These are phyloP conservation scores for Sarocladium brachiariae DNA, from an alignment of 2,329 filamentous ascomycete genomes.

Conservation along the genomic window DNA sequence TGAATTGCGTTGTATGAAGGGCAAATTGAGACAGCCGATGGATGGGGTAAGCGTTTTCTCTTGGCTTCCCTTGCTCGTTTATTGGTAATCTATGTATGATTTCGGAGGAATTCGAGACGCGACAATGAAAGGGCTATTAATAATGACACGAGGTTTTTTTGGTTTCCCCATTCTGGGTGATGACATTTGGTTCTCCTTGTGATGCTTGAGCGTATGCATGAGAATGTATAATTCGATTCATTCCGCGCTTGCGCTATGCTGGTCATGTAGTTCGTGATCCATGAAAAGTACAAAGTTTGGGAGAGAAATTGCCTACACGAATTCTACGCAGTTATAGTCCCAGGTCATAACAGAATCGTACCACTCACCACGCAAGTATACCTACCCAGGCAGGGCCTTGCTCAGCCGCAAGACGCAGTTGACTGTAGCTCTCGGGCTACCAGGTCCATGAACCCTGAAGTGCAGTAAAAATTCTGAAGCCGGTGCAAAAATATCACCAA, in stretches of 20 bases:
- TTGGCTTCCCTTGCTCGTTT: neutral
- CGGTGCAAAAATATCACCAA: too few species aligned
- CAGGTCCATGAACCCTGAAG: too few species aligned
- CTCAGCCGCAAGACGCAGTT: too few species aligned
- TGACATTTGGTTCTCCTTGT: too few species aligned
- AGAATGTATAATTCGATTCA: neutral
- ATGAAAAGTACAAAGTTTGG: neutral
- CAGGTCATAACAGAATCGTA: slow-evolving; percentile 3
- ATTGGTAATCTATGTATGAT: slow-evolving; percentile 4
- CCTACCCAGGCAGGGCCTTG: too few species aligned
- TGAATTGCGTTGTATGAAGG: neutral
- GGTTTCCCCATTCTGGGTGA: neutral
- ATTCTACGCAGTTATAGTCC: slow-evolving; percentile 1
- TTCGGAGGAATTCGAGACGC: neutral
- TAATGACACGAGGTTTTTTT: slow-evolving; percentile 1
- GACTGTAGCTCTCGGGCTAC: too few species aligned
- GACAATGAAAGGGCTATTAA: neutral
- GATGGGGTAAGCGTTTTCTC: neutral
- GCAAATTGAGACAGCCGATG: neutral
- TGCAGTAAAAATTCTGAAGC: too few species aligned
- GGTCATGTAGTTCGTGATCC: neutral
- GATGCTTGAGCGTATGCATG: neutral
- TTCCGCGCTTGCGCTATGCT: neutral
- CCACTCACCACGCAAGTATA: too few species aligned
- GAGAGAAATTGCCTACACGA: too few species aligned